A percentile compares a stretch with the other conserved stretches of the same genome.
These are phyloP conservation scores for Colletotrichum liaoningense DNA, from an alignment of 2,329 filamentous ascomycete species.

Conservation along the genomic window DNA sequence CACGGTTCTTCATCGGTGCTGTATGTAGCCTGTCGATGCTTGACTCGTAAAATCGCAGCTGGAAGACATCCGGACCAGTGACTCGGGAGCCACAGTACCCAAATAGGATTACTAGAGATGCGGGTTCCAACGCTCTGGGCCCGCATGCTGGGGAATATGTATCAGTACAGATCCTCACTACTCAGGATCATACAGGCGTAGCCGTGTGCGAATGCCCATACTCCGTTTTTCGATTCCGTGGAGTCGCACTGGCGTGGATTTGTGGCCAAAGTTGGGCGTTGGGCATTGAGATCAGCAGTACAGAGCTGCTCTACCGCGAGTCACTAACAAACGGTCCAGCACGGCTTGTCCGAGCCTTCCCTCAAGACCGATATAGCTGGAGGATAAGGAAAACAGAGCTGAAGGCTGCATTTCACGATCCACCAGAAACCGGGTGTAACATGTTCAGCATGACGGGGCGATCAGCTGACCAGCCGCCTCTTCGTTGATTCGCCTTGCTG, in stretches of 20 bases:
- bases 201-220: background rate
- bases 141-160: background rate
- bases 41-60: constrained; percentile 17
- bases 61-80: constrained; percentile 15
- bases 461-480: constrained; percentile 11
- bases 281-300: constrained; percentile 27
- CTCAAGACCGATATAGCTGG: background rate
- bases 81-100: constrained; percentile 12
- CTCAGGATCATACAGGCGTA: background rate
- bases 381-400: background rate
- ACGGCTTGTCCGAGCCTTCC: constrained; percentile 5
- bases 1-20: constrained; percentile 8
- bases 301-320: constrained; percentile 9
- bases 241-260: background rate
- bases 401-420: background rate
- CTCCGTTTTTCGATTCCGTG: background rate
- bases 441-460: constrained; percentile 3
- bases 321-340: background rate
- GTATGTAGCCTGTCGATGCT: constrained; percentile 1
- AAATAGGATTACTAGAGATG: background rate
- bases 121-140: constrained; percentile 7
- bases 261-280: constrained; percentile 16
- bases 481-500: constrained; percentile 2
- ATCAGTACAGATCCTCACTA: background rate
- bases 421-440: constrained; percentile 2